Percentiles rank a stretch among this genome's conserved stretches.
Evolutionary conservation across 345 rosid genomes (phyloP).

Genomic region (Ceriops tagal): DNA sequence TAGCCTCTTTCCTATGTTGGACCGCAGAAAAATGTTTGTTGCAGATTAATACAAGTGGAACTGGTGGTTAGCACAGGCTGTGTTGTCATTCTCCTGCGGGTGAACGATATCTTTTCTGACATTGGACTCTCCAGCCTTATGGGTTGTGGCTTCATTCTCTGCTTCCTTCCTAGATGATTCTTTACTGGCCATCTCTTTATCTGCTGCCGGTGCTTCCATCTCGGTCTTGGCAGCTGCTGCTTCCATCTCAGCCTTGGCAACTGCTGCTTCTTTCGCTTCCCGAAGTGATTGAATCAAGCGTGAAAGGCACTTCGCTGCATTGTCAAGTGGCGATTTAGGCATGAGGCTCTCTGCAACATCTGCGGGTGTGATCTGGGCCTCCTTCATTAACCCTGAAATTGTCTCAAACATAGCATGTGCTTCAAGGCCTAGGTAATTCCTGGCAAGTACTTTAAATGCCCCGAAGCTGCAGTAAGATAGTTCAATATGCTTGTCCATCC

Average conservation of each 20-base stretch:
- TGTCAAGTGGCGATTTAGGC: constrained; percentile 40
- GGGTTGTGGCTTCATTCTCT: background rate
- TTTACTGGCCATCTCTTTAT: constrained; percentile 15
- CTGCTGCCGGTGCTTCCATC: constrained; percentile 16
- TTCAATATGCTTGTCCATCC: constrained; percentile 59
- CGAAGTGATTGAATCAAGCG: constrained; percentile 38
- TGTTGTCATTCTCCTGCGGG: constrained; percentile 11
- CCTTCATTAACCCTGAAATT: constrained; percentile 25
- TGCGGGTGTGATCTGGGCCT: constrained; percentile 43
- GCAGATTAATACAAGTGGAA: background rate
- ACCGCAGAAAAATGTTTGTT: no score
- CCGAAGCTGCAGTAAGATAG: constrained; percentile 44
- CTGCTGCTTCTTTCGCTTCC: constrained; percentile 29
- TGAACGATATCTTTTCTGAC: background rate
- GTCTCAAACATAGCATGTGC: constrained; percentile 31
- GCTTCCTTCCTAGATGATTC: constrained; percentile 2
- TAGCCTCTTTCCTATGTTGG: background rate
- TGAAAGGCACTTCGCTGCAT: constrained; percentile 34
- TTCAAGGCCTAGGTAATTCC: constrained; percentile 40
- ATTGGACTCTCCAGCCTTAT: background rate
- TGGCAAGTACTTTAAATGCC: constrained; percentile 48
- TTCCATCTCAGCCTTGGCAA: constrained; percentile 11
- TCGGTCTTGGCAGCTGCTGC: constrained; percentile 8
- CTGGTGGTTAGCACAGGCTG: background rate
- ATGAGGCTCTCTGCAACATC: constrained; percentile 53